Percentiles rank a stretch among this genome's conserved stretches.
Conservation (phyloP, 2,329 filamentous ascomycete genomes). For the Aquanectria penicillioides region DNA sequence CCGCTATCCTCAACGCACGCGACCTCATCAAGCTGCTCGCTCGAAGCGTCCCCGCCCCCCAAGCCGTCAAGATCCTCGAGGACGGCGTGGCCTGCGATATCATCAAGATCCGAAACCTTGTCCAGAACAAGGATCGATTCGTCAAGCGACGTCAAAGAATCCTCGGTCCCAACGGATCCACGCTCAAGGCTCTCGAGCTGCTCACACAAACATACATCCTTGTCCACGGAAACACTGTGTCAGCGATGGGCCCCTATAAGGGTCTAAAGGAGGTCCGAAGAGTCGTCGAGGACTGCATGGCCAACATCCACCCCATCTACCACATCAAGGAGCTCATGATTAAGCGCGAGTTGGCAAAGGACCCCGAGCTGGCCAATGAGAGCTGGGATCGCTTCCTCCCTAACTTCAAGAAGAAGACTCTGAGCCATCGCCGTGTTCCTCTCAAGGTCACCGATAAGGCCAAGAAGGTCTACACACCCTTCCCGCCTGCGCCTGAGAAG, state of each 20-base stretch:
- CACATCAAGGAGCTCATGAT: slow-evolving; percentile 83
- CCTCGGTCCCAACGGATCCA: slow-evolving; percentile 89
- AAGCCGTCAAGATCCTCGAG: slow-evolving; percentile 93
- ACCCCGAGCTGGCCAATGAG: slow-evolving; percentile 85
- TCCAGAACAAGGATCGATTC: slow-evolving; percentile 94
- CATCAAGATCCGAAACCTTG: slow-evolving; percentile 92
- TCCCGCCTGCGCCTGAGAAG: slow-evolving; percentile 96
- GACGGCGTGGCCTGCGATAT: slow-evolving; percentile 93
- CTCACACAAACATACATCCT: slow-evolving; percentile 92
- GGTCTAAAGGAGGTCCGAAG: slow-evolving; percentile 91
- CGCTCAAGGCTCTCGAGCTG: slow-evolving; percentile 92
- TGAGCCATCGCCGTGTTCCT: slow-evolving; percentile 85
- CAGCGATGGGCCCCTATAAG: slow-evolving; percentile 91
- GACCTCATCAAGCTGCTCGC: slow-evolving; percentile 94
- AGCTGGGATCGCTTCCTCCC: slow-evolving; percentile 97
- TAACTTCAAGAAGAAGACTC: slow-evolving; percentile 93
- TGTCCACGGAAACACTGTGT: slow-evolving; percentile 96
- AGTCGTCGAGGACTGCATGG: slow-evolving; percentile 95
- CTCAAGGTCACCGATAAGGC: slow-evolving; percentile 90
- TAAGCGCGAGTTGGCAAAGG: slow-evolving; percentile 89
- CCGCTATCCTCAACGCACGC: slow-evolving; percentile 90
- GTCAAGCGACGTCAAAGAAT: slow-evolving; percentile 95
- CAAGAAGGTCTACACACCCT: slow-evolving; percentile 96
- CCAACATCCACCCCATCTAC: slow-evolving; percentile 96
- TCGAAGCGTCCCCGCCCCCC: slow-evolving; percentile 89